A percentile compares a stretch with the other conserved stretches of the same genome.
These are phyloP conservation scores for Scleroderma citrinum DNA, from an alignment of 768 basidiomycete species.

Conservation along the genomic window DNA sequence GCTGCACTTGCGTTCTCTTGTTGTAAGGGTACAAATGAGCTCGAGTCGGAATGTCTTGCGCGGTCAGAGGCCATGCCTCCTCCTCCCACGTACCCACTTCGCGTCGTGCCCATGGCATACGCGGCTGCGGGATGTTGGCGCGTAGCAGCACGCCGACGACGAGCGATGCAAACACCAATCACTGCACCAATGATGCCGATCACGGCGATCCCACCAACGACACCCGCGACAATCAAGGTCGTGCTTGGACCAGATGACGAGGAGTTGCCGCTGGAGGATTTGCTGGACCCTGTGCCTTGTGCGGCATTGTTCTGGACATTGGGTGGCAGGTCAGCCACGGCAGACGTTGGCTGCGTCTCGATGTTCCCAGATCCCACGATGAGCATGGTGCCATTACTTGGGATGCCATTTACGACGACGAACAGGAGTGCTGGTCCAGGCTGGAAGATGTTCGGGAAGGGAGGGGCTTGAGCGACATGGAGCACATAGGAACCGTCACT, in stretches of 20 bases:
- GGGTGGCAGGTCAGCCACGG: constrained; percentile 15
- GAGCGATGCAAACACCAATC: constrained; percentile 42
- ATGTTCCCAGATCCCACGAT: constrained; percentile 77
- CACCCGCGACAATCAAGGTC: constrained; percentile 21
- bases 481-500: constrained; percentile 70
- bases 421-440: constrained; percentile 85
- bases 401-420: constrained; percentile 80
- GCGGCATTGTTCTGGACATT: constrained; percentile 41
- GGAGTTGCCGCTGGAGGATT: constrained; percentile 6
- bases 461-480: constrained; percentile 77
- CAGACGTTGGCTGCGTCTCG: constrained; percentile 52
- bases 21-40: constrained; percentile 66
- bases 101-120: constrained; percentile 35
- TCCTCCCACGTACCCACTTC: constrained; percentile 23
- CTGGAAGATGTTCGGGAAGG: constrained; percentile 79
- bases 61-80: constrained; percentile 19
- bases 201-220: constrained; percentile 26
- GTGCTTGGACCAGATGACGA: constrained; percentile 18
- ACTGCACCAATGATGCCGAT: constrained; percentile 27
- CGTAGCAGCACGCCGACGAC: constrained; percentile 43
- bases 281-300: constrained; percentile 25
- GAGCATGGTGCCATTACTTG: constrained; percentile 70
- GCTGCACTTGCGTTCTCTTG: constrained; percentile 52
- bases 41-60: constrained; percentile 52
- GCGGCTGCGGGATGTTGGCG: constrained; percentile 26